Percentiles rank a stretch among this genome's conserved stretches.
Evolutionary conservation across 2,329 filamentous ascomycete species (phyloP).

Genomic region (Talaromyces sp.): DNA sequence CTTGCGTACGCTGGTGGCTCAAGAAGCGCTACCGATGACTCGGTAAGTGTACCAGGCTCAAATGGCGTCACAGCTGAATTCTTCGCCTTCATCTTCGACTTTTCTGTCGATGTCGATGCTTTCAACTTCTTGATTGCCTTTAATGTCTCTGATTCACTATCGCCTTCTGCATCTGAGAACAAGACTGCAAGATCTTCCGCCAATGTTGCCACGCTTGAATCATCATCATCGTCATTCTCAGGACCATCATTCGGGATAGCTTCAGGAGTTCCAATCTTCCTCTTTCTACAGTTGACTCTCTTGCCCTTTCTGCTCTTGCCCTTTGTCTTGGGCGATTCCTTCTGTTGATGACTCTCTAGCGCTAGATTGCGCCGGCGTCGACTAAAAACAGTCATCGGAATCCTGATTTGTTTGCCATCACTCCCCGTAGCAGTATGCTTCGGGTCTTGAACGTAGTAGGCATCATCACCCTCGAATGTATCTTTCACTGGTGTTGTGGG

Average conservation of each 20-base stretch:
- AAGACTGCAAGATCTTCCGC: slow-evolving; percentile 47
- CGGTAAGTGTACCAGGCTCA: slow-evolving; percentile 63
- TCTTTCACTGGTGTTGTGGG: background rate
- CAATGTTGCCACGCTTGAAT: slow-evolving; percentile 49
- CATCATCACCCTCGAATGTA: slow-evolving; percentile 2
- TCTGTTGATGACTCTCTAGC: background rate
- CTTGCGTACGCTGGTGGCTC: slow-evolving; percentile 64
- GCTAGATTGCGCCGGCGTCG: slow-evolving; percentile 38
- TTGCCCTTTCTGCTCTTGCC: slow-evolving; percentile 12
- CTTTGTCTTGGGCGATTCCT: slow-evolving; percentile 21
- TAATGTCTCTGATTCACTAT: slow-evolving; percentile 13
- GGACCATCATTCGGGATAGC: slow-evolving; percentile 25
- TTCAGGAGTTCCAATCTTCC: background rate
- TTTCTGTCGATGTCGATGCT: background rate
- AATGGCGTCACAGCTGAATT: slow-evolving; percentile 55
- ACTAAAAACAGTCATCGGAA: slow-evolving; percentile 53
- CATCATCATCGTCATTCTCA: slow-evolving; percentile 23
- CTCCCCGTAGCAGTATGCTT: slow-evolving; percentile 41
- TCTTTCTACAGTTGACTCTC: background rate
- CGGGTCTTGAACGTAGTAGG: slow-evolving; percentile 39
- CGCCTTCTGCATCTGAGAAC: slow-evolving; percentile 31
- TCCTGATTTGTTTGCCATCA: slow-evolving; percentile 37
- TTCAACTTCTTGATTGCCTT: slow-evolving; percentile 11
- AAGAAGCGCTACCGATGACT: slow-evolving; percentile 62
- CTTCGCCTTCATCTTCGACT: background rate